Evolutionary conservation across 202 grass and related monocot genomes (phyloP), one percentile per base, ranked within the genome.

Genomic region (Panicum virgatum): DNA sequence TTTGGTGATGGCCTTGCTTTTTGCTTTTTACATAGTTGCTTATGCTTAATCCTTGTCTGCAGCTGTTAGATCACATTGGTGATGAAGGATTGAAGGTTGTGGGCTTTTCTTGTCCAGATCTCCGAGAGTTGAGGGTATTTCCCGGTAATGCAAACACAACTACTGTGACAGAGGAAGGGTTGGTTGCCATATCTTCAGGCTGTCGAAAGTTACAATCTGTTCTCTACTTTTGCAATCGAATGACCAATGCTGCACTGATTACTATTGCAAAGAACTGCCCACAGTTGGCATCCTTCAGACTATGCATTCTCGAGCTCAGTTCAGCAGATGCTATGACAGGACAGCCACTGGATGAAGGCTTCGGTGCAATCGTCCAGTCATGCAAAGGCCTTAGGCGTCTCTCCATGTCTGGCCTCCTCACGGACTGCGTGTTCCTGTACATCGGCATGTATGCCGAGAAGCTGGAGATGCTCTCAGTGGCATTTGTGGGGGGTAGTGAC

Each of bases 391-490:
- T 95, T 29, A 90, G 75, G 65, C 69, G 85, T 30, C 66, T 95
- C 8, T 73, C 79, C 6, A 20, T 95, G 58, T 90, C 89, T 1
- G 90, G 89, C 32, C 79, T 86, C 57, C 79, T 95, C 38, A 95
- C 90, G 0, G 89, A 95, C 26, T 43, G 0, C 3, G 92, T 75
- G 39, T 95, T 95, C 82, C 81, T 92, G 79, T 95, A 95, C 80
- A 88, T 95, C 1, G 92, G 92, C 57, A 92, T 90, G 90, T 95
- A 95, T 42, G 89, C 87, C 1, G 90, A 92, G 57, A 81, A 37
- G 20, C 85, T 95, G 63, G 92, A 95, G 85, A 84, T 47, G 75
- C 92, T 95, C 14, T 95, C 89, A 5, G 64, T 88, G 37, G 66
- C 82, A 3, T 92, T 65, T 47, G 90, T 87, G 5, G 89, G 87